Percentiles rank a stretch among this genome's conserved stretches.
phyloP scores from a whole-genome alignment of 208 protist genomes.

The Crithidia brevicula region DNA sequence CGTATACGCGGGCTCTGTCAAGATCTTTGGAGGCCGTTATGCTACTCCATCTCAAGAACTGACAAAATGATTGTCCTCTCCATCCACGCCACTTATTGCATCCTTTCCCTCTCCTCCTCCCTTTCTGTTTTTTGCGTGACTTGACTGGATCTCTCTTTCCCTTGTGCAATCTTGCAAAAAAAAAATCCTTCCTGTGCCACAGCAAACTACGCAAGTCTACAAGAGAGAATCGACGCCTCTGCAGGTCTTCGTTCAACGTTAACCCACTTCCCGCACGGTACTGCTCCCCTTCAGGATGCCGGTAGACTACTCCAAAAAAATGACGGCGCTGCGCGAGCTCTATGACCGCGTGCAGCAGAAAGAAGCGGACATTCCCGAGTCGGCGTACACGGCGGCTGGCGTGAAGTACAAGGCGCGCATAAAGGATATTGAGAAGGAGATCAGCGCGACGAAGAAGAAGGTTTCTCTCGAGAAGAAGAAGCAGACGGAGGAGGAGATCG shows the following conservation, averaged over 20 bases:
- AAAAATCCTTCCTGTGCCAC: no score
- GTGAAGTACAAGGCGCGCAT: conserved; percentile 80
- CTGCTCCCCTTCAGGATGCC: conserved; percentile 12
- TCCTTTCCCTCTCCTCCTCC: conserved; percentile 4
- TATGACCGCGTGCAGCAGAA: conserved; percentile 72
- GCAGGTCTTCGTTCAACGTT: no score
- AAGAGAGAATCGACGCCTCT: no score
- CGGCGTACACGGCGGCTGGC: conserved; percentile 54
- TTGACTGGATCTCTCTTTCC: not conserved
- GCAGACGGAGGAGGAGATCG: conserved; percentile 54
- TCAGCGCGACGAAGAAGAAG: conserved; percentile 70
- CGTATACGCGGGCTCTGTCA: no score
- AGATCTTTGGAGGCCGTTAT: no score
- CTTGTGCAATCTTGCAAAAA: no score
- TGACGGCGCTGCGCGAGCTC: conserved; percentile 69
- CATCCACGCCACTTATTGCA: no score
- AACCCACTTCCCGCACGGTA: not conserved
- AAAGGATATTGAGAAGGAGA: conserved; percentile 94
- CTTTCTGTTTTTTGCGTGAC: conserved; percentile 12
- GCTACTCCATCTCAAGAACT: no score
- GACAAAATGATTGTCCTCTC: no score
- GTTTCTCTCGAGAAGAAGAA: conserved; percentile 70
- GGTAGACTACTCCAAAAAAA: conserved; percentile 36
- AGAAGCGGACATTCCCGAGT: conserved; percentile 45
- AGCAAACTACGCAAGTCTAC: no score